Evolutionary conservation across 2,329 filamentous ascomycete genomes (phyloP).

Genomic region (Coniochaeta prunicola): DNA sequence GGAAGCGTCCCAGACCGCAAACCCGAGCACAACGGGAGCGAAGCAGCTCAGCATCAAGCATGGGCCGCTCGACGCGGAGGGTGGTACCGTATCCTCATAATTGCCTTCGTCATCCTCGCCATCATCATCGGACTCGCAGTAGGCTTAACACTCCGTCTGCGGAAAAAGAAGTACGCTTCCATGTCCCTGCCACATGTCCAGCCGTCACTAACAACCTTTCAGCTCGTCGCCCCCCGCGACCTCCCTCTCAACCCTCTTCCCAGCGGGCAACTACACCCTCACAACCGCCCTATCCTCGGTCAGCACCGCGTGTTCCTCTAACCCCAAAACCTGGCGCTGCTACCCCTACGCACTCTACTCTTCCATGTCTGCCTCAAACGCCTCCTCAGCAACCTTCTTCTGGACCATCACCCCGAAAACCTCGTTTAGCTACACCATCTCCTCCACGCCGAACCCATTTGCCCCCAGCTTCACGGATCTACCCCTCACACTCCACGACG

Average conservation of each 20-base stretch:
- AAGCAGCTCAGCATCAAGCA: background rate
- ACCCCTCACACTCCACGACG: constrained; percentile 40
- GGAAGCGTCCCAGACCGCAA: background rate
- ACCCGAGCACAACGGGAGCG: background rate
- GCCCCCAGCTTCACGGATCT: constrained; percentile 47
- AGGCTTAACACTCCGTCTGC: constrained; percentile 32
- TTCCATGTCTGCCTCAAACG: constrained; percentile 21
- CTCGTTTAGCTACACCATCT: constrained; percentile 39
- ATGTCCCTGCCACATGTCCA: constrained; percentile 37
- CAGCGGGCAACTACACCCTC: constrained; percentile 55
- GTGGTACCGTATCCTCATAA: constrained; percentile 25
- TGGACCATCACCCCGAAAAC: constrained; percentile 49
- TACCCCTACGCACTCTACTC: constrained; percentile 47
- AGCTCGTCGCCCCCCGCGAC: background rate
- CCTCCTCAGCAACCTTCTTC: constrained; percentile 45
- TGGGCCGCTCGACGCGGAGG: constrained; percentile 18
- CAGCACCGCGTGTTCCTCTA: constrained; percentile 49
- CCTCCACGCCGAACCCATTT: constrained; percentile 48
- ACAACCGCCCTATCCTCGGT: constrained; percentile 48
- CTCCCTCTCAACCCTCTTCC: constrained; percentile 34
- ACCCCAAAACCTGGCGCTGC: constrained; percentile 54
- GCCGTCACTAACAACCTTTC: background rate
- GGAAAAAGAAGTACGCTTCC: constrained; percentile 23
- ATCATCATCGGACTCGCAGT: constrained; percentile 29
- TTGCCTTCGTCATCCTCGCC: constrained; percentile 20